Evolutionary conservation across 2,329 filamentous ascomycete genomes (phyloP), one percentile per base, ranked within the genome.

Genomic region (Pseudofabraea citricarpa): DNA sequence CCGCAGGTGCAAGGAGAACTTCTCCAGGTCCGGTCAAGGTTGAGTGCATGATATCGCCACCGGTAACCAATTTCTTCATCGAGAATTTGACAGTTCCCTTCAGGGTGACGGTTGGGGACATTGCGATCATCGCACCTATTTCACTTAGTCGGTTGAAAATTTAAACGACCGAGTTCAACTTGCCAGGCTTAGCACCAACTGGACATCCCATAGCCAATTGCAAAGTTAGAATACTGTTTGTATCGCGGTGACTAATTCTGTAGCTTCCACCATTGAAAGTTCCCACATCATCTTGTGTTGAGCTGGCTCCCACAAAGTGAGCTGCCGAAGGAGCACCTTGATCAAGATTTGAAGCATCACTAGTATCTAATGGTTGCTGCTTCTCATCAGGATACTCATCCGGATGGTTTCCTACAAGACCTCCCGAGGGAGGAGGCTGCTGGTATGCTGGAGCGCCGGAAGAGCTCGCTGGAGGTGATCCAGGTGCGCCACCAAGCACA

Each of bases 201-300:
- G 91, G 91, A 56, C 88, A 95, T 2, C 90, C 90, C 63, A 93
- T 85, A 10, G 91, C 91, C 36, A 97, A 69, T 64, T 96, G 91
- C 18, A 96, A 67, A 0, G 90, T 97, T 49, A 96, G 66, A 53
- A 96, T 84, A 1, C 87, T 90, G 63, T 97, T 98, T 46, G 81
- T 84, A 64, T 96, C 90, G 18, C 93, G 77, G 61, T 98, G 93
- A 58, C 87, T 93, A 60, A 97, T 90, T 33, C 93, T 78, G 63
- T 91, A 98, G 59, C 87, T 91, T 10, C 93, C 93, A 13, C 93
- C 93, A 61, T 97, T 97, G 72, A 97, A 98, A 0, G 86, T 93
- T n/a, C 93, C 93, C 2, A 95, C 80, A 55, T 95, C 90, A 63
- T 97, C 93, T 22, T 80, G 72, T 1, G 77, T 75, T 1, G 83